phyloP scores from a whole-genome alignment of 495 filamentous ascomycete species.

The Filosporella fistucella region DNA sequence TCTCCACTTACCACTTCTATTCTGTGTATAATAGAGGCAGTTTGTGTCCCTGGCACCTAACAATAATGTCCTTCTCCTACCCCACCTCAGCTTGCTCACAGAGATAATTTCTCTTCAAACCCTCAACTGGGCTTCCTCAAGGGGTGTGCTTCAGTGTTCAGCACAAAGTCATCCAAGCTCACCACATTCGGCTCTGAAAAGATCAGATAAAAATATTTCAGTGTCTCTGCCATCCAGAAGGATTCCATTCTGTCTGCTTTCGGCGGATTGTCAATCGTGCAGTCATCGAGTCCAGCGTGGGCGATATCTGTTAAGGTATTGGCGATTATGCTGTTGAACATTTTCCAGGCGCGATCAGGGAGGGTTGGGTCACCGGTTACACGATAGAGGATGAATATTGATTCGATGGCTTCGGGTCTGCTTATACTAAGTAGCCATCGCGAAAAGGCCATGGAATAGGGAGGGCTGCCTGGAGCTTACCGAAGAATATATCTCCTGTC shows the following conservation, averaged over 20 bases:
- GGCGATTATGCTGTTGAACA: slow-evolving; percentile 43
- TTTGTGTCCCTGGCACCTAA: no score
- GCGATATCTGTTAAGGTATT: slow-evolving; percentile 38
- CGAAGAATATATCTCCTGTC: slow-evolving; percentile 23
- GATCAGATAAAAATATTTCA: slow-evolving; percentile 92
- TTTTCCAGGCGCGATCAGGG: slow-evolving; percentile 52
- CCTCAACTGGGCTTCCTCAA: slow-evolving; percentile 41
- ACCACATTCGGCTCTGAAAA: slow-evolving; percentile 67
- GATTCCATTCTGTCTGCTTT: slow-evolving; percentile 48
- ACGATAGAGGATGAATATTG: slow-evolving; percentile 57
- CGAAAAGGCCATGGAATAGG: no score
- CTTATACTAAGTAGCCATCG: neutral
- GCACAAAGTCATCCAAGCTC: slow-evolving; percentile 47
- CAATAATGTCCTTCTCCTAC: no score
- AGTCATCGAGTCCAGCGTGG: slow-evolving; percentile 36
- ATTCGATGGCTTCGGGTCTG: slow-evolving; percentile 51
- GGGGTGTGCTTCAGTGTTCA: slow-evolving; percentile 76
- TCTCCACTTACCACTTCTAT: no score
- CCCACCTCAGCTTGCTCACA: no score
- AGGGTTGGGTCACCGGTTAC: slow-evolving; percentile 47
- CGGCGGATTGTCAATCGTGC: slow-evolving; percentile 23
- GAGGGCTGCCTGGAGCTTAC: neutral
- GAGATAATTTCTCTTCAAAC: no score
- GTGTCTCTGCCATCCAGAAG: slow-evolving; percentile 71
- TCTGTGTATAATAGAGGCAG: no score